A percentile compares a stretch with the other conserved stretches of the same genome.
phyloP scores from a whole-genome alignment of 2,329 filamentous ascomycete species.

The Aspergillus tanneri region DNA sequence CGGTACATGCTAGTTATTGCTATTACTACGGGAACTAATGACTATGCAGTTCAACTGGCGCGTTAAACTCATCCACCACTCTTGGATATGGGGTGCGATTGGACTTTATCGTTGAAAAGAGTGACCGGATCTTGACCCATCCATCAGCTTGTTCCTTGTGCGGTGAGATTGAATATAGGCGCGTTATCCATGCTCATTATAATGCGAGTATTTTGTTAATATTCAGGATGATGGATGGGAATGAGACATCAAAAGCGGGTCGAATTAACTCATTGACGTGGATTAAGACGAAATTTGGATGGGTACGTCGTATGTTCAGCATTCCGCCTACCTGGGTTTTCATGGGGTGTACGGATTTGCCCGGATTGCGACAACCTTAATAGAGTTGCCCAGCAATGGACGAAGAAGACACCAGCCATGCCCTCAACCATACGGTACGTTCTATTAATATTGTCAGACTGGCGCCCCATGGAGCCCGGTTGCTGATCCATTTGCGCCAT shows the following conservation, averaged over 20 bases:
- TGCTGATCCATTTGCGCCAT: constrained; percentile 12
- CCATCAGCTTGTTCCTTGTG: not conserved
- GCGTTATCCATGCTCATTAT: not conserved
- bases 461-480: constrained; percentile 7
- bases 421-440: not conserved
- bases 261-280: not conserved
- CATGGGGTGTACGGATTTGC: not conserved
- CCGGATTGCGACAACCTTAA: not conserved
- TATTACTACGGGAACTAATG: too few species aligned
- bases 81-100: constrained; percentile 6
- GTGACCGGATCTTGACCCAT: constrained; percentile 8
- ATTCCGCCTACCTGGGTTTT: not conserved
- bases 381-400: constrained; percentile 6
- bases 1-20: too few species aligned
- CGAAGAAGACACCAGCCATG: constrained; percentile 3
- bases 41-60: constrained; percentile 1
- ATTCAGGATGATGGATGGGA: constrained; percentile 6
- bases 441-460: constrained; percentile 7
- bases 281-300: constrained; percentile 4
- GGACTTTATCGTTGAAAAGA: constrained; percentile 1
- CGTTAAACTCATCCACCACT: constrained; percentile 5
- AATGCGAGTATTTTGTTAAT: constrained; percentile 5
- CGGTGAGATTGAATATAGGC: not conserved
- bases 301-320: constrained; percentile 5
- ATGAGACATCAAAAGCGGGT: not conserved